Evolutionary conservation across 495 filamentous ascomycete species (phyloP).

Genomic region (Hypoxylon rickii): DNA sequence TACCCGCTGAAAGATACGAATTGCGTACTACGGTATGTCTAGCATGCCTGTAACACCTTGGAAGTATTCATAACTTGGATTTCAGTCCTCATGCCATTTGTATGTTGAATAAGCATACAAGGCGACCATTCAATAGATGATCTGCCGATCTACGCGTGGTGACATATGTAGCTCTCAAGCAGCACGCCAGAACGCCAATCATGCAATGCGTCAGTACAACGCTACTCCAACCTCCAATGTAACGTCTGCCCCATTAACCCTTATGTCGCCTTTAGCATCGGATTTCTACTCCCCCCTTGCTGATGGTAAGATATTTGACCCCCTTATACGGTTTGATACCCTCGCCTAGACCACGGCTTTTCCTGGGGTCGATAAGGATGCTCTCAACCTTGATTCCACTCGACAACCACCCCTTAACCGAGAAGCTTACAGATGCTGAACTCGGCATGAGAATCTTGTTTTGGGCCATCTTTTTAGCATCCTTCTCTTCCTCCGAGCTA

Average conservation of each 20-base stretch:
- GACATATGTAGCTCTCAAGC: conserved; percentile 7
- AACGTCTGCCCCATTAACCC: conserved; percentile 10
- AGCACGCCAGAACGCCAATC: conserved; percentile 25
- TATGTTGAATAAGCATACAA: too few relatives aligned
- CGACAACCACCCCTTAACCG: conserved; percentile 90
- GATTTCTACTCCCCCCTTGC: conserved; percentile 81
- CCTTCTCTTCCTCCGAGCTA: conserved; percentile 47
- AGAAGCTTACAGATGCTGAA: conserved; percentile 84
- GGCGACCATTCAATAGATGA: background rate
- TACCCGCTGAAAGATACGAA: conserved; percentile 20
- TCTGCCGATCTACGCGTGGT: conserved; percentile 18
- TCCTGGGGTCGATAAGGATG: conserved; percentile 80
- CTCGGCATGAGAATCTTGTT: conserved; percentile 90
- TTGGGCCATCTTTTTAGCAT: conserved; percentile 61
- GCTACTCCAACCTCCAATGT: conserved; percentile 20
- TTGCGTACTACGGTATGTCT: too few relatives aligned
- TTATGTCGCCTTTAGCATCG: conserved; percentile 56
- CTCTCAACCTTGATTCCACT: conserved; percentile 94
- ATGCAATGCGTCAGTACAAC: conserved; percentile 16
- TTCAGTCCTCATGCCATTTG: too few relatives aligned
- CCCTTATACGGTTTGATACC: conserved; percentile 95
- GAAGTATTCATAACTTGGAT: too few relatives aligned
- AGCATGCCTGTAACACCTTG: too few relatives aligned
- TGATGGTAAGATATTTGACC: conserved; percentile 94
- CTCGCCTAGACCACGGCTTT: conserved; percentile 83